Base-by-base conservation (phyloP, 495 filamentous ascomycete genomes). In the Podospora tetraspora region DNA sequence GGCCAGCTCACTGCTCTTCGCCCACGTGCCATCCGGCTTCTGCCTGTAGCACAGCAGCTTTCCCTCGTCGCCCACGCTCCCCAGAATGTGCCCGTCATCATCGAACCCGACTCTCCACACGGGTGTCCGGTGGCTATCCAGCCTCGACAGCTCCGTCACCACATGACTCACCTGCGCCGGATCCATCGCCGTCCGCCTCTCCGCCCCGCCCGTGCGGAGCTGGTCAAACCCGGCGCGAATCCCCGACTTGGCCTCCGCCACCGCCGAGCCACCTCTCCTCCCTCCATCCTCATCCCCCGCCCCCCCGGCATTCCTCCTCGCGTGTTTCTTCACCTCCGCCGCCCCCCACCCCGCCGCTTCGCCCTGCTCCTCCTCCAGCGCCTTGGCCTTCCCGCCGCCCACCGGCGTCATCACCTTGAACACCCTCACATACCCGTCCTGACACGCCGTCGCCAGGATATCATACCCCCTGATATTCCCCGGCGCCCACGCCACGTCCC, bases 401-500 rank as follows among this genome's bases (percentile, higher is more conserved):
- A 29, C 19, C 58, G 87, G 84, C 9, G 92, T 91, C 37, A 87
- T 85, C 0, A 99, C 79, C 74, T 93, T 86, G 71, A 93, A 97
- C 6, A 98, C 88, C 25, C 96, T 86, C 59, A 98, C 84, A 68
- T 87, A 87, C 3, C 95, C 94, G 75, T 99, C 95, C 76, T 94
- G 93, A 74, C 92, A 92, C 1, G 92, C 94, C 32, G 94, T 96
- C 7, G 95, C 96, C 70, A 98, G 85, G 64, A 97, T 82, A 75
- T 99, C 94, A 73, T 90, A 93, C 1, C 93, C 93, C 32, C 93
- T 79, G 56, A 91, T 89, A 71, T 92, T 93, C 19, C 92, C 92
- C 63, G 91, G 90, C 9, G 95, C 93, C 95, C 95, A 99, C 9
- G 92, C 88, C 5, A 97, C 89, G 73, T 97, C 94, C 63, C 94